Evolutionary conservation across 176 grass and related monocot genomes (phyloP).

Genomic region (Musa acuminata): DNA sequence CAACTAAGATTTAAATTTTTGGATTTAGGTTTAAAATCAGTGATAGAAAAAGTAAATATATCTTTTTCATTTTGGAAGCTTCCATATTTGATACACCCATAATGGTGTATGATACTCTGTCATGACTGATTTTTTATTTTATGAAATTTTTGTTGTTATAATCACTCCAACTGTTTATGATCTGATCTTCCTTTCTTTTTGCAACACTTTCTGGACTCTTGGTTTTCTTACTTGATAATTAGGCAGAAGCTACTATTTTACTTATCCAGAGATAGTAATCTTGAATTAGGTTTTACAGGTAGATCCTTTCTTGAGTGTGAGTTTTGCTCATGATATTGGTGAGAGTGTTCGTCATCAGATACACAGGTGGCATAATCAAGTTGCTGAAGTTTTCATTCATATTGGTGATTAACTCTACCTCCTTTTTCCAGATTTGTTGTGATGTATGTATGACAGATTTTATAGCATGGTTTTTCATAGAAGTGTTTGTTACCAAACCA

Average conservation of each 20-base stretch:
- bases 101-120: no score
- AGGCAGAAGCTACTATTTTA: neutral
- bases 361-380: slow-evolving; percentile 70
- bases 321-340: slow-evolving; percentile 87
- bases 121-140: no score
- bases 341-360: slow-evolving; percentile 85
- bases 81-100: no score
- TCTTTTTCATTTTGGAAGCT: no score
- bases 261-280: neutral
- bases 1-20: no score
- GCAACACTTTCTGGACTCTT: no score
- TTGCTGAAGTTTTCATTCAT: slow-evolving; percentile 91
- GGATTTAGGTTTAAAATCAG: no score
- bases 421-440: slow-evolving; percentile 13
- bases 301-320: slow-evolving; percentile 84
- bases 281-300: slow-evolving; percentile 38
- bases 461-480: neutral
- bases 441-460: neutral
- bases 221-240: neutral
- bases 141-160: no score
- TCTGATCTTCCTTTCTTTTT: no score
- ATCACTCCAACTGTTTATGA: no score
- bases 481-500: neutral
- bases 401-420: slow-evolving; percentile 49
- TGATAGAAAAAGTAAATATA: no score